Evolutionary conservation across 345 rosid species (phyloP).

Genomic region (Aurinia saxatilis): DNA sequence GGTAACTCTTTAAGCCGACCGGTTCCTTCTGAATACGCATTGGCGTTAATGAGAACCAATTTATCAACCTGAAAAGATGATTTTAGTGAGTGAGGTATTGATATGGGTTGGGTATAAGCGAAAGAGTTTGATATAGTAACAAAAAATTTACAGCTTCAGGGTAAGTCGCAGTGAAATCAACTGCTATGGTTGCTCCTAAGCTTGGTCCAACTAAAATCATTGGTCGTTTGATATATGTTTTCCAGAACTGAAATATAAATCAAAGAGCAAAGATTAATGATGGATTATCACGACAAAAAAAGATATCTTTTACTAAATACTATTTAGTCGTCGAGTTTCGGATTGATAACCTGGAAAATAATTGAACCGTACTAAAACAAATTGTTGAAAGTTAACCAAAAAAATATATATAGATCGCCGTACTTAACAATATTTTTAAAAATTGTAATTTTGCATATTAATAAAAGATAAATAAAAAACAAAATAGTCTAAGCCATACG

Average conservation of each 20-base stretch:
- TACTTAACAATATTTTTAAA: too few relatives aligned
- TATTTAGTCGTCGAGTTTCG: too few relatives aligned
- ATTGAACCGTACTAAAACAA: too few relatives aligned
- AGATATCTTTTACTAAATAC: too few relatives aligned
- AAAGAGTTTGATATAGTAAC: background rate
- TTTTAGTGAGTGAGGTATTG: background rate
- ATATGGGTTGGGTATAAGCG: background rate
- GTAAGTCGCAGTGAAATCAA: conserved; percentile 66
- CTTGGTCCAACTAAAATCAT: conserved; percentile 90
- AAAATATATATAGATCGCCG: too few relatives aligned
- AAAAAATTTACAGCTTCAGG: conserved; percentile 62
- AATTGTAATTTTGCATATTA: too few relatives aligned
- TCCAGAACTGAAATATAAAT: conserved; percentile 52
- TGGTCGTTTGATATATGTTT: conserved; percentile 69
- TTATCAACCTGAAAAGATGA: conserved; percentile 46
- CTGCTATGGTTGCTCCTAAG: conserved; percentile 78
- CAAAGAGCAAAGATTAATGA: background rate
- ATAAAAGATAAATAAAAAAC: too few relatives aligned
- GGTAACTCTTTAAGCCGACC: conserved; percentile 63
- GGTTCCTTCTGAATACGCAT: conserved; percentile 77
- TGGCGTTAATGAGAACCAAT: conserved; percentile 71
- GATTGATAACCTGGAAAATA: too few relatives aligned
- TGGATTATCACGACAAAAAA: too few relatives aligned
- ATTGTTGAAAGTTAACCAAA: too few relatives aligned
- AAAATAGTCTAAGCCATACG: too few relatives aligned